phyloP scores from a whole-genome alignment of 371 early-diverging fungal species.

The Lichtheimia corymbifera region DNA sequence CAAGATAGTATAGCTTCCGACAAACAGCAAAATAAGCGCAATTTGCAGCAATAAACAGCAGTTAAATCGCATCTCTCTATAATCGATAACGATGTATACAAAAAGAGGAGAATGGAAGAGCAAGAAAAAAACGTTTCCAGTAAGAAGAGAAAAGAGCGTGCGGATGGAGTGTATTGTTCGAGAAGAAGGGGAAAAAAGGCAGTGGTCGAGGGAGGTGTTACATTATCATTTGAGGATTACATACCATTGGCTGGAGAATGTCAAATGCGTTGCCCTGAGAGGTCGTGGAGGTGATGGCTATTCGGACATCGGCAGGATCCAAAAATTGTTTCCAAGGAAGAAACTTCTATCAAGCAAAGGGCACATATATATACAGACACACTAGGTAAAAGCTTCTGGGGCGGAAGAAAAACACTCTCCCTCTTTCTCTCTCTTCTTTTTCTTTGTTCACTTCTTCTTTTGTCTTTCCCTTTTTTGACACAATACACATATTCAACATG shows the following conservation, averaged over 20 bases:
- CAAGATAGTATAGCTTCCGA: not conserved
- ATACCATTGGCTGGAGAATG: slow-evolving; percentile 2
- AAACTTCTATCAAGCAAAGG: slow-evolving; percentile 13
- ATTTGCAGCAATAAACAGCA: too few species aligned
- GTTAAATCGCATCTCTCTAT: too few species aligned
- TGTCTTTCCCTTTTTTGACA: slow-evolving; percentile 1
- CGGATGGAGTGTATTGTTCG: not conserved
- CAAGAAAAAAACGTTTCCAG: not conserved
- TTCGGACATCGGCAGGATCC: slow-evolving; percentile 8
- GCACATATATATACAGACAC: slow-evolving; percentile 9
- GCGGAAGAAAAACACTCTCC: not conserved
- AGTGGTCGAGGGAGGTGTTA: not conserved
- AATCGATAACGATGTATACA: not conserved
- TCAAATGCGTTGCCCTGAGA: not conserved
- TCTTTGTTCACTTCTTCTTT: not conserved
- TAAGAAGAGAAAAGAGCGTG: too few species aligned
- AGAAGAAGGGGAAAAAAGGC: not conserved
- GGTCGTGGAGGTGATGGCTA: not conserved
- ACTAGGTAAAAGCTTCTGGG: too few species aligned
- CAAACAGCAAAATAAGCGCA: not conserved
- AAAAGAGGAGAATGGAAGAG: not conserved
- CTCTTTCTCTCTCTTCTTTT: slow-evolving; percentile 7
- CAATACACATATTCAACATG: slow-evolving; percentile 8
- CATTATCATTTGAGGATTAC: not conserved
- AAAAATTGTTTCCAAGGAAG: slow-evolving; percentile 12